Base-by-base conservation (phyloP, 768 basidiomycete species). In the Boletellus ananas region DNA sequence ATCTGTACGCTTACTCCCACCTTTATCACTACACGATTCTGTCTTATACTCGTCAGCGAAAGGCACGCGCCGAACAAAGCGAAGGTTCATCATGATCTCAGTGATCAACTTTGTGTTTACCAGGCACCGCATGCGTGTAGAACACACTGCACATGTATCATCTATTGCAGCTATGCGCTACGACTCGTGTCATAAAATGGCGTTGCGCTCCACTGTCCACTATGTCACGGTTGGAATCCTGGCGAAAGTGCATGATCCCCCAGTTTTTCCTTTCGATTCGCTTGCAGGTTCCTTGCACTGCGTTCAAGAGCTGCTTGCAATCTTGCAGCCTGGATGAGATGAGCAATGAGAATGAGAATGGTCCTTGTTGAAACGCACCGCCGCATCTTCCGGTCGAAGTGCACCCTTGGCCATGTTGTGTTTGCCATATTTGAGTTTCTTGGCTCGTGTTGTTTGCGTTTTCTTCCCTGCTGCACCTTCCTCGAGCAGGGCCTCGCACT, bases 381-480 rank as follows among this genome's bases (percentile, higher is more conserved):
- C 87, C 45, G 85, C 87, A 65, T 92, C 90, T 65, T 92, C 90
- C 1, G 85, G 85, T 44, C 85, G 76, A 55, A 89, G 65, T 1
- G 88, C 87, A 3, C 88, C 89, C 67, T 92, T 91, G 3, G 90
- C 90, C 87, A 90, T 90, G 61, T 91, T 92, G 57, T 90, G 87
- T 58, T 87, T 90, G 5, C 87, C 83, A 21, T 79, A 74, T 52
- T 81, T 75, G 13, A 82, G 69, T 56, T 78, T 80, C 48, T 83
- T 78, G 46, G 67, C 72, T 43, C 80, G 67, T 6, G 71, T 65
- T 55, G 63, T 72, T 58, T 62, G 72, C 37, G 58, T 70, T 33
- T 55, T 74, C 45, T 59, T 62, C 6, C 55, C 53, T 10, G 51
- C 51, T 14, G 49, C 53, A 17, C 69, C 57, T 46, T 71, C 68